Evolutionary conservation across 2,329 filamentous ascomycete species (phyloP).

Genomic region (Acrocalymma vagum): DNA sequence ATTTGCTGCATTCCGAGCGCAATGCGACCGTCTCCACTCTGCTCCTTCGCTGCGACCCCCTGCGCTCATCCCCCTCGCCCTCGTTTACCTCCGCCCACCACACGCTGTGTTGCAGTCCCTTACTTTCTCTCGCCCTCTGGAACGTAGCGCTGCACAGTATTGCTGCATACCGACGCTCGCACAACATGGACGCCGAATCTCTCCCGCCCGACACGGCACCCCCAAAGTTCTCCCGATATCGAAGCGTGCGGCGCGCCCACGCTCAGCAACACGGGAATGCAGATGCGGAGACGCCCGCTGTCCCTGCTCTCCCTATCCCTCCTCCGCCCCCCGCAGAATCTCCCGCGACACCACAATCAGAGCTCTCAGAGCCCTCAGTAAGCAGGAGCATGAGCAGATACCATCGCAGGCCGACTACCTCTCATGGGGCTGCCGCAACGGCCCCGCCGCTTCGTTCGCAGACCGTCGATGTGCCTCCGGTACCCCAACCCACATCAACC

Average conservation of each 20-base stretch:
- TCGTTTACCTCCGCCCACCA: conserved; percentile 24
- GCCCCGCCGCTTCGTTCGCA: conserved; percentile 32
- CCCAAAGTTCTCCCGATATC: conserved; percentile 65
- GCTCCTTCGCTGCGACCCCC: too few relatives aligned
- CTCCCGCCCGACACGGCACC: conserved; percentile 28
- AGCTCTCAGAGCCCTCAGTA: conserved; percentile 25
- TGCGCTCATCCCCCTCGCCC: conserved; percentile 8
- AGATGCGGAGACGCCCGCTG: conserved; percentile 17
- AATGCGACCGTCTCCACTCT: too few relatives aligned
- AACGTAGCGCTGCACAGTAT: conserved; percentile 30
- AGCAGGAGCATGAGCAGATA: conserved; percentile 53
- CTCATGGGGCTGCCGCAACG: conserved; percentile 34
- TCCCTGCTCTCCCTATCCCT: conserved; percentile 34
- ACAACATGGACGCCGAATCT: conserved; percentile 44
- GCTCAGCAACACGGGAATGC: conserved; percentile 43
- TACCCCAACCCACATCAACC: conserved; percentile 18
- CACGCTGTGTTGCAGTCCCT: conserved; percentile 24
- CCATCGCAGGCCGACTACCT: conserved; percentile 42
- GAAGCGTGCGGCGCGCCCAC: conserved; percentile 61
- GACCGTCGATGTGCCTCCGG: conserved; percentile 27
- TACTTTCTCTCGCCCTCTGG: conserved; percentile 26
- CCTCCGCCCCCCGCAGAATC: conserved; percentile 30
- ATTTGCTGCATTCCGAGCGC: too few relatives aligned
- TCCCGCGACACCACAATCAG: too few relatives aligned
- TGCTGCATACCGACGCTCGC: conserved; percentile 25